phyloP scores from a whole-genome alignment of 2,329 filamentous ascomycete species.

The Pseudocercospora ulei region DNA sequence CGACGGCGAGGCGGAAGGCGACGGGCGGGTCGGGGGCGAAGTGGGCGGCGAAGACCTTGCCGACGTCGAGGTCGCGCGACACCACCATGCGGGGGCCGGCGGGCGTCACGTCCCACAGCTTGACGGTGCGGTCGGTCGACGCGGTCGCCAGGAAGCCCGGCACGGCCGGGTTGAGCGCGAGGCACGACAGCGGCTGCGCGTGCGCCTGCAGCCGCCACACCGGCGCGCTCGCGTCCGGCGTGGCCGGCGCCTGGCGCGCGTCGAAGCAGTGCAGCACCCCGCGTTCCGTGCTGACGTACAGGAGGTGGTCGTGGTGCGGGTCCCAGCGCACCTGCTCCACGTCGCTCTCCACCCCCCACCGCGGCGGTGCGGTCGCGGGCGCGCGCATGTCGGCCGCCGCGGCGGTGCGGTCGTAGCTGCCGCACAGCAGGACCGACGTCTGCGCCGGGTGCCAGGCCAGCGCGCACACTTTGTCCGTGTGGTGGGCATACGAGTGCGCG shows the following conservation, averaged over 20 bases:
- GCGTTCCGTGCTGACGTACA: constrained; percentile 84
- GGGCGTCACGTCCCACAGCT: constrained; percentile 80
- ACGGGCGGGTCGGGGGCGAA: constrained; percentile 89
- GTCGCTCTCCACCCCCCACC: constrained; percentile 92
- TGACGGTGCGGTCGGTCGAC: constrained; percentile 87
- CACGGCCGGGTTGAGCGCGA: constrained; percentile 81
- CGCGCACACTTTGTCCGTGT: constrained; percentile 96
- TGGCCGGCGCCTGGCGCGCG: constrained; percentile 62
- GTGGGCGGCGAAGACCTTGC: constrained; percentile 81
- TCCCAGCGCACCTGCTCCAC: constrained; percentile 92
- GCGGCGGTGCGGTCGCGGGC: constrained; percentile 66
- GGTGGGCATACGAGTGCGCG: constrained; percentile 89
- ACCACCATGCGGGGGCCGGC: constrained; percentile 82
- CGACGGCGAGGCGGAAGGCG: constrained; percentile 82
- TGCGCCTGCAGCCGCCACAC: constrained; percentile 95
- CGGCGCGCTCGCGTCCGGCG: constrained; percentile 66
- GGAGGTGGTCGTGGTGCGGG: constrained; percentile 82
- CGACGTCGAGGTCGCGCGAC: constrained; percentile 81
- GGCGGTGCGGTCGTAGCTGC: constrained; percentile 88
- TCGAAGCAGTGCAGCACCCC: constrained; percentile 91
- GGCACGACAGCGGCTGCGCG: constrained; percentile 80
- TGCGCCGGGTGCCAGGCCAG: constrained; percentile 85
- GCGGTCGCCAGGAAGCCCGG: constrained; percentile 90
- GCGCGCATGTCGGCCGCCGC: constrained; percentile 95
- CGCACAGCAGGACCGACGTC: constrained; percentile 78